These are phyloP conservation scores for Prunella vulgaris DNA, from an alignment of 257 asterid species.

Conservation along the genomic window DNA sequence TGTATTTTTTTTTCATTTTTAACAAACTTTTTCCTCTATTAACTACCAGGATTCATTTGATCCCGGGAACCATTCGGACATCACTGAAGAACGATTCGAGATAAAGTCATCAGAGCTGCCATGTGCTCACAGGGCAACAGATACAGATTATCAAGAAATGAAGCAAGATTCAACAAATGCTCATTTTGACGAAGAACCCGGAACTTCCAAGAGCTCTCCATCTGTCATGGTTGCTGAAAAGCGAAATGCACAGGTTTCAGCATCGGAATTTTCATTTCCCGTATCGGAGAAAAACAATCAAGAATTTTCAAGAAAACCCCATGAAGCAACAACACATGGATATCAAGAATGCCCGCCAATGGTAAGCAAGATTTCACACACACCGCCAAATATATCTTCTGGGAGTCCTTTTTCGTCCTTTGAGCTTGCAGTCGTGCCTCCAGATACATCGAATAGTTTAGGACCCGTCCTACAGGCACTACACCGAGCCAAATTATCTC, in stretches of 20 bases:
- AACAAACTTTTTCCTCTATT: not conserved
- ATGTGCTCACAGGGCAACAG: slow-evolving; percentile 11
- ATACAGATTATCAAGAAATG: slow-evolving; percentile 25
- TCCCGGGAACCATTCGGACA: slow-evolving; percentile 74
- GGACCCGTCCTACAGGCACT: slow-evolving; percentile 65
- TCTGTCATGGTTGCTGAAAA: slow-evolving; percentile 18
- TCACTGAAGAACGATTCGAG: slow-evolving; percentile 70
- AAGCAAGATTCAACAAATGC: slow-evolving; percentile 22
- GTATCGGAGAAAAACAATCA: slow-evolving; percentile 27
- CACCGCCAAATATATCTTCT: slow-evolving; percentile 21
- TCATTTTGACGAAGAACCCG: slow-evolving; percentile 23
- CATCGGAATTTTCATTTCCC: slow-evolving; percentile 37
- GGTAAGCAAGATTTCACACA: not conserved
- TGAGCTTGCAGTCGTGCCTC: slow-evolving; percentile 49
- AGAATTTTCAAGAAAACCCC: slow-evolving; percentile 20
- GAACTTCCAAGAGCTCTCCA: slow-evolving; percentile 14
- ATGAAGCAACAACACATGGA: slow-evolving; percentile 11
- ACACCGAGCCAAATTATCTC: slow-evolving; percentile 56
- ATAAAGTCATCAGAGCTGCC: slow-evolving; percentile 38
- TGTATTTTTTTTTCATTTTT: not conserved
- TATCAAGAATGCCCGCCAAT: too few relatives aligned
- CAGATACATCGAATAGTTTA: slow-evolving; percentile 33
- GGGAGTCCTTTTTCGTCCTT: slow-evolving; percentile 17
- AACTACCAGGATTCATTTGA: slow-evolving; percentile 64
- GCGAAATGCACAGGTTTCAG: slow-evolving; percentile 20